Conservation (phyloP, 306 rosid genomes). For the Fragaria vesca region DNA sequence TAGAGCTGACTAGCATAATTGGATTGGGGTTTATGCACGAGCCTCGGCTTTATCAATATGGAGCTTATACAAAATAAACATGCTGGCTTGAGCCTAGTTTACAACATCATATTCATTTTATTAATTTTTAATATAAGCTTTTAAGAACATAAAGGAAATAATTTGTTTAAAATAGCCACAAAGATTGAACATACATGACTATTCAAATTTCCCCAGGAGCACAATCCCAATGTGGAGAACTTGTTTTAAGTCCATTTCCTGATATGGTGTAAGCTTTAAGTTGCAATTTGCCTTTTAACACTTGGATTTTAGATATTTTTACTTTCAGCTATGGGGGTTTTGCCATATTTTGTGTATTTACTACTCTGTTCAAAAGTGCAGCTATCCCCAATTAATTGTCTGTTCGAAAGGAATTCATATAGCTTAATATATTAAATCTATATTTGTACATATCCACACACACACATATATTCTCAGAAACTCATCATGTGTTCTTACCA, state of each 20-base stretch:
- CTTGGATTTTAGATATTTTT: neutral
- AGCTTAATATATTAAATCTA: neutral
- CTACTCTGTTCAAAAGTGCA: neutral
- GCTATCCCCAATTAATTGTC: neutral
- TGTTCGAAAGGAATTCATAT: neutral
- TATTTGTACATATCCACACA: neutral
- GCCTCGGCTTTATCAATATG: too few relatives aligned
- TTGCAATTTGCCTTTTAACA: neutral
- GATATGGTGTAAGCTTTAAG: neutral
- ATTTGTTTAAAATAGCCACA: too few relatives aligned
- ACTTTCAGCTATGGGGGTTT: neutral
- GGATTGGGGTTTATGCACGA: neutral
- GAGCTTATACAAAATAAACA: too few relatives aligned
- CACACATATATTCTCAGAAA: conserved; percentile 3
- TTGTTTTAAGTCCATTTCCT: neutral
- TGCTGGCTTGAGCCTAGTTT: too few relatives aligned
- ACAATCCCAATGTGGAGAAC: neutral
- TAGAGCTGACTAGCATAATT: neutral
- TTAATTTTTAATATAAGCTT: too few relatives aligned
- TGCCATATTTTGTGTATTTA: neutral
- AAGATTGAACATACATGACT: too few relatives aligned
- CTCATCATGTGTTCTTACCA: conserved; percentile 48
- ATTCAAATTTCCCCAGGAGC: too few relatives aligned
- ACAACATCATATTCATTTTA: too few relatives aligned
- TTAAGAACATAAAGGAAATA: too few relatives aligned